Evolutionary conservation across 169 alveolate genomes (phyloP), one percentile per base, ranked within the genome.

Genomic region (Eimeria necatrix): DNA sequence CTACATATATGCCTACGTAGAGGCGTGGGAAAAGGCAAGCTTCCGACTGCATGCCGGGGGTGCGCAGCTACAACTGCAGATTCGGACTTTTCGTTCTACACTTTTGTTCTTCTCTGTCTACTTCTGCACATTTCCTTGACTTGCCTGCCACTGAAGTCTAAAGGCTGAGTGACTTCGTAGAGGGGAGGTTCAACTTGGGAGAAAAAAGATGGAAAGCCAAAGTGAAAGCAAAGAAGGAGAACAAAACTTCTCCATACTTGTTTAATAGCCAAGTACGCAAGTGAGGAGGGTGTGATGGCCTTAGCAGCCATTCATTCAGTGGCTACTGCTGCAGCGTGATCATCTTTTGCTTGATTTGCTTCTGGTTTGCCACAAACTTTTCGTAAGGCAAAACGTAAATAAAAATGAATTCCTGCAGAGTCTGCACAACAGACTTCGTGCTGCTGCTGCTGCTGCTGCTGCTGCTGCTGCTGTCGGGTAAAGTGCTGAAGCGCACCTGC

Each of bases 401-500:
- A 9, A 68, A 24, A 16, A 68, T 9, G 80, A 20, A 68, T 32
- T 68, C 80, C 12, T 68, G 80, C 10, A 68, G 32, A 12, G 80
- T n/a, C 48, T 68, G 26, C 80, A 68, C 22, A 4, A 68, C 80
- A 4, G 80, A 68, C 10, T 20, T 9, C 12, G 14, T 14, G 3
- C 16, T 68, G 16, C 80, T 22, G 46, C 48, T 24, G 26, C 80
- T 68, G 48, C 9, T 32, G 80, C 32, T 24, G 10, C 46, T 32
- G 22, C 80, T 68, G 48, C 9, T 32, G 80, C 32, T 24, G 10
- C 46, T 32, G 22, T 32, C 22, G 48, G 80, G 80, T 24, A 68
- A 18, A 32, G 48, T 24, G 46, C 80, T 68, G 12, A 68, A 68
- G 32, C 80, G 80, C n/a, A 68, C 22, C 80, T 68, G 80, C 80